Evolutionary conservation across 306 rosid species (phyloP), one percentile per base, ranked within the genome.

Genomic region (Comarum palustre): DNA sequence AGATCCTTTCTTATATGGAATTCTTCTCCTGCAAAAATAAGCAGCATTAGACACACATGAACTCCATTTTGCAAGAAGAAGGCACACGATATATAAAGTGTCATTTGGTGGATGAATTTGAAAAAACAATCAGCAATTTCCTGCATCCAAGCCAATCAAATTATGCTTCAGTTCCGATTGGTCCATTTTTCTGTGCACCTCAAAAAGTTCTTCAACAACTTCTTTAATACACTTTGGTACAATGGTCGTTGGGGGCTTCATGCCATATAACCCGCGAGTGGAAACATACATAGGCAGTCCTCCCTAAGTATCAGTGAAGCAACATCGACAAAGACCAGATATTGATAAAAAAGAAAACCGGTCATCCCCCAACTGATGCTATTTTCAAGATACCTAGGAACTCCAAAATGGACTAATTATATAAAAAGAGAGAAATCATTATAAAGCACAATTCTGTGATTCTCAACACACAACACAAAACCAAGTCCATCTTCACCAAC

Each of bases 271-370:
- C 69, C 96, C 96, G 31, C 96, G 96, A 8, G 92, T 94, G 50
- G 99, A 96, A 63, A 94, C 97, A 77, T 91, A 94, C 88, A 91
- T 84, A 0, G 99, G 97, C 42, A 94, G 78, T 38, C 99, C 99
- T 78, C 99, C 99, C 99, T 94, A 47, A 55, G 62, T n/a, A 42
- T 34, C 16, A 68, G 36, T 41, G 48, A 34, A 71, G 63, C 54
- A 48, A n/a, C 39, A 50, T 32, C 8, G 29, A 39, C 42, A 20
- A 25, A 12, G 12, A 32, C 6, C 42, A 31, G 7, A 51, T 38
- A 20, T 5, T 22, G 16, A 9, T 41, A 8, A 41, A 41, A 9
- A 41, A 41, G 2, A 68, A 14, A 8, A 51, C 48, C 3, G 24
- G 14, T 52, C 67, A 51, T 72, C 60, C 46, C 17, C 62, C 32